Conservation (phyloP, 371 early-diverging fungal genomes). For the Mortierella sp. region DNA sequence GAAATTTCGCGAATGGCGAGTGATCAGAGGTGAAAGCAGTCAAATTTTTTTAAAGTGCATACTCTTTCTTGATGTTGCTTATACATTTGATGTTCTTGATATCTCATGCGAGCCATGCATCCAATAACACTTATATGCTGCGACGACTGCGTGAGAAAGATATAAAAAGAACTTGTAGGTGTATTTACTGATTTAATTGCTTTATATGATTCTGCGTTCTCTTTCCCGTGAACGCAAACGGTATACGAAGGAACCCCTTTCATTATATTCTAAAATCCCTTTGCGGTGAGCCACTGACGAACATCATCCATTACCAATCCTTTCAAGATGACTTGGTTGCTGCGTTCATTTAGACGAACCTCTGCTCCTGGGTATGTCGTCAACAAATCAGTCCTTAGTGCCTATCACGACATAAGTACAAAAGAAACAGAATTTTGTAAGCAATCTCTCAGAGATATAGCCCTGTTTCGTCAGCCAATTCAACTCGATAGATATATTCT, state of each 20-base stretch:
- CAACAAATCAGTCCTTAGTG: slow-evolving; percentile 44
- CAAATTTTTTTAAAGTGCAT: too few species aligned
- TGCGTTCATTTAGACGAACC: slow-evolving; percentile 46
- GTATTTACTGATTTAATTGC: neutral
- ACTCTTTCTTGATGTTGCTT: too few species aligned
- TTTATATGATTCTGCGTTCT: neutral
- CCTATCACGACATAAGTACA: slow-evolving; percentile 11
- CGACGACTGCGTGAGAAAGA: too few species aligned
- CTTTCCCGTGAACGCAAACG: neutral
- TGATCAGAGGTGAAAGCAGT: too few species aligned
- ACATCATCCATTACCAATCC: slow-evolving; percentile 50
- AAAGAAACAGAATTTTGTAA: neutral
- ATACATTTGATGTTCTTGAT: too few species aligned
- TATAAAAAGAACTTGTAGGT: neutral
- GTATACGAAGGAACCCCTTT: neutral
- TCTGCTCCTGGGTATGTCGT: slow-evolving; percentile 41
- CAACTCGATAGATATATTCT: neutral
- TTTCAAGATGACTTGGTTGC: slow-evolving; percentile 51
- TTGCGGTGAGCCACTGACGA: slow-evolving; percentile 54
- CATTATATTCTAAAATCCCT: slow-evolving; percentile 37
- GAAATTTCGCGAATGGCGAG: too few species aligned
- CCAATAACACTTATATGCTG: too few species aligned
- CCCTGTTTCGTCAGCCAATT: too few species aligned
- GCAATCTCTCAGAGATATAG: too few species aligned
- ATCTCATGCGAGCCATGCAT: too few species aligned